Evolutionary conservation across 768 basidiomycete genomes (phyloP), one percentile per base, ranked within the genome.

Genomic region (Pulveroboletus sp.): DNA sequence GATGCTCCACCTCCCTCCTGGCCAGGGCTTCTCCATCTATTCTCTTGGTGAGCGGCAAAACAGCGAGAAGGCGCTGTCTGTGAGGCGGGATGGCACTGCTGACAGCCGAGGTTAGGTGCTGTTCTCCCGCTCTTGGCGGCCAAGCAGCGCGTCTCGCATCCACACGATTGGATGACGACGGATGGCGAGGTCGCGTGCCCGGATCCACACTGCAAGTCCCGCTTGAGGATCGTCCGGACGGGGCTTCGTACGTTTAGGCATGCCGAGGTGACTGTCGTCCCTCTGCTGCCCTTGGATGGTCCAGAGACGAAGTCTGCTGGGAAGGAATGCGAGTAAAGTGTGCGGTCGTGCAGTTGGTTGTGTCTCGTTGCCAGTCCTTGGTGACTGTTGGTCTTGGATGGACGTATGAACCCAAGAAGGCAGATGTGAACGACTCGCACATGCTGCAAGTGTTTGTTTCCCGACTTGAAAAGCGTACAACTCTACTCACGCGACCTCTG

Each of bases 1-100:
- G 62, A 80, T 83, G 77, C 56, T 86, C 26, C 59, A 73, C 56
- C 72, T 86, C 1, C 84, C 84, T 5, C 74, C 77, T 0, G 76
- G 72, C 0, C 83, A 85, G 59, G 84, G 82, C 2, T 75, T 86
- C 57, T 85, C 84, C 2, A 82, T 86, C 43, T 86, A 85, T 58
- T 85, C 83, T 0, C 68, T 85, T 8, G 71, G 84, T 82, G 52
- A 33, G 49, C 27, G 37, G 9, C 17, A 27, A 6, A 11, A 42
- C 3, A 21, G 21, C 21, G 21, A 21, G 21, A 21, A 21, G 21
- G 28, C 6, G 17, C 8, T 6, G 6, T 30, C 18, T 14, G 15
- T 11, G 35, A n/a, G 17, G 17, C 2, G 26, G 12, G 9, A 9
- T n/a, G 21, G 8, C 46, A 18, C 11, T 3, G 12, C 24, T 40